Evolutionary conservation across 768 basidiomycete species (phyloP).

Genomic region (Serendipita indica): DNA sequence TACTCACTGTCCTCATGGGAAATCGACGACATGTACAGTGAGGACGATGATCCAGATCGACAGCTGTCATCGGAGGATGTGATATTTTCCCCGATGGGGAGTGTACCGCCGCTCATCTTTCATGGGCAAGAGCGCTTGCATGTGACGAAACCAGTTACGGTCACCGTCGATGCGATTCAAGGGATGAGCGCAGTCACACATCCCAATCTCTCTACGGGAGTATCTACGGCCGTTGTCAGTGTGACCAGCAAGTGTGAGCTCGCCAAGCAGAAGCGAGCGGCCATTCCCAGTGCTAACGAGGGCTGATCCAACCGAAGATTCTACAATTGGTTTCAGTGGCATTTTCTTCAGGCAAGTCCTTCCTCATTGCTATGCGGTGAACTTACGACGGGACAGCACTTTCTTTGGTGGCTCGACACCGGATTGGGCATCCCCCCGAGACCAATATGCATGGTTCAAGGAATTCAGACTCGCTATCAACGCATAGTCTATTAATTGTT

Average conservation of each 20-base stretch:
- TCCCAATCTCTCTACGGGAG: neutral
- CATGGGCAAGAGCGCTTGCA: neutral
- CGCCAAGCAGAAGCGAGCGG: neutral
- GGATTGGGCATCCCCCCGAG: constrained; percentile 51
- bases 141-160: neutral
- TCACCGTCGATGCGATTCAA: neutral
- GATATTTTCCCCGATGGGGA: constrained; percentile 49
- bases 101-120: constrained; percentile 14
- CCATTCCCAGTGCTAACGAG: neutral
- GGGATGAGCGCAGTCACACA: neutral
- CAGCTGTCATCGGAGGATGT: constrained; percentile 31
- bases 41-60: neutral
- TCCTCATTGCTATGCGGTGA: neutral
- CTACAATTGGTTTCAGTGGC: constrained; percentile 27
- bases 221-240: too few species aligned
- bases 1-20: neutral
- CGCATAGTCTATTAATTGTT: too few species aligned
- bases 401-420: constrained; percentile 66
- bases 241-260: too few species aligned
- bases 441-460: constrained; percentile 68
- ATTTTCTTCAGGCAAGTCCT: constrained; percentile 62
- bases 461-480: constrained; percentile 37
- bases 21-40: neutral
- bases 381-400: constrained; percentile 29
- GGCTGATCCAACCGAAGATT: neutral